Evolutionary conservation across 257 asterid genomes (phyloP).

Genomic region (Capsicum baccatum): DNA sequence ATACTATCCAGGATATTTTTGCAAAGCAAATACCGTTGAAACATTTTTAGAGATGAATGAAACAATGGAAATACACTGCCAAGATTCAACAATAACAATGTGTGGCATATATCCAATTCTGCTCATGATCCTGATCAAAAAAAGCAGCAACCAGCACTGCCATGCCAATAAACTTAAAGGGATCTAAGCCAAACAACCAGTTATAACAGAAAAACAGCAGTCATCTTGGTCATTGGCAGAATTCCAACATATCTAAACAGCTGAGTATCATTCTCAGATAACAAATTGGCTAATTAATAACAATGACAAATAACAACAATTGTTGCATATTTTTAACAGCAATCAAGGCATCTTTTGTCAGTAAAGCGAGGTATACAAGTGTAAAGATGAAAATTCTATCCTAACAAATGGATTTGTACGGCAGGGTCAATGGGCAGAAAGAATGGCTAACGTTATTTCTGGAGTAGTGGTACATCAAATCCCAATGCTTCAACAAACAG

Average conservation of each 20-base stretch:
- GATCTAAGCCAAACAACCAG: background rate
- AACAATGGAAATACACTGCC: constrained; percentile 7
- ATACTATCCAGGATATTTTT: background rate
- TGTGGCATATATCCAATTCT: background rate
- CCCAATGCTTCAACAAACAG: constrained; percentile 29
- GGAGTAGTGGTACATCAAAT: constrained; percentile 25
- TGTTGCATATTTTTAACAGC: constrained; percentile 1
- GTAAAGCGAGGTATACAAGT: constrained; percentile 18
- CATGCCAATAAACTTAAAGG: background rate
- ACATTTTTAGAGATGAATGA: background rate
- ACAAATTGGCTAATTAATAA: constrained; percentile 5
- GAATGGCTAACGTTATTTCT: constrained; percentile 33
- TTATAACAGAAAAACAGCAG: background rate
- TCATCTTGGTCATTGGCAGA: background rate
- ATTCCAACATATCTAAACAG: constrained; percentile 2
- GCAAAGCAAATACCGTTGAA: background rate
- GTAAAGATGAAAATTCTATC: constrained; percentile 10
- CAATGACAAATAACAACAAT: background rate
- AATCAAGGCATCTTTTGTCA: constrained; percentile 25
- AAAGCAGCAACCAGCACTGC: background rate
- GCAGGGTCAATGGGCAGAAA: constrained; percentile 35
- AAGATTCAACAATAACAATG: background rate
- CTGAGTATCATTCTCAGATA: background rate
- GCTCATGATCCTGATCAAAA: background rate
- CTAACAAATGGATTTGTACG: constrained; percentile 29